phyloP scores from a whole-genome alignment of 768 basidiomycete species.

The Ephemerocybe angulata region DNA sequence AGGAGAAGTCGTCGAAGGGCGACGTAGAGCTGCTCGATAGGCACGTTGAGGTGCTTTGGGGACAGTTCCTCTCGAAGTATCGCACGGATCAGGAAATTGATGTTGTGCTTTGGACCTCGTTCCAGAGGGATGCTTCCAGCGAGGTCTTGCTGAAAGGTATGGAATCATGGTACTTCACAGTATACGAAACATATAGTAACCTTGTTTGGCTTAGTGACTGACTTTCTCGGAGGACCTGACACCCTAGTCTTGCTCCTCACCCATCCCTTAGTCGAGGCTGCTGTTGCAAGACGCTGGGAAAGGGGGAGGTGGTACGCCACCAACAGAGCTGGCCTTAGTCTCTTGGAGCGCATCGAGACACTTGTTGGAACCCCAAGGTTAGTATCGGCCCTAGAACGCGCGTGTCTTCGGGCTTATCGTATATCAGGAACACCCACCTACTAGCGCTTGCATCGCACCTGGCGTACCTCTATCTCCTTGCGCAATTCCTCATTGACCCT shows the following conservation, averaged over 20 bases:
- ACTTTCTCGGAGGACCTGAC: constrained; percentile 32
- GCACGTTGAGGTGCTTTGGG: constrained; percentile 35
- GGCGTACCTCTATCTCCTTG: constrained; percentile 39
- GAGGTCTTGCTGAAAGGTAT: constrained; percentile 27
- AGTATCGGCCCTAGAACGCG: constrained; percentile 28
- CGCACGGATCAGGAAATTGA: constrained; percentile 41
- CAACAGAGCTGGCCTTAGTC: not conserved
- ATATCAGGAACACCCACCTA: constrained; percentile 26
- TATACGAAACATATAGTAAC: not conserved
- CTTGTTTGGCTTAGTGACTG: constrained; percentile 32
- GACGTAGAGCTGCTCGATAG: constrained; percentile 31
- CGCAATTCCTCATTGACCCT: constrained; percentile 40
- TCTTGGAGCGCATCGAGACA: not conserved
- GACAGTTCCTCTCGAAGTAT: constrained; percentile 37
- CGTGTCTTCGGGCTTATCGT: constrained; percentile 23
- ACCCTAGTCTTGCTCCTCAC: constrained; percentile 35
- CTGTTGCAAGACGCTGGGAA: constrained; percentile 40
- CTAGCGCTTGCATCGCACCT: constrained; percentile 40
- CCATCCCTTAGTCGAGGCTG: constrained; percentile 40
- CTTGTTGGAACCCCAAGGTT: constrained; percentile 12
- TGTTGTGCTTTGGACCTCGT: constrained; percentile 45
- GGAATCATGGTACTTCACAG: constrained; percentile 4
- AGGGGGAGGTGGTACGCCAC: constrained; percentile 16
- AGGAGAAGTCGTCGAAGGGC: constrained; percentile 19
- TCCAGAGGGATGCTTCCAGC: constrained; percentile 29